Evolutionary conservation across 306 rosid genomes (phyloP).

Genomic region (Mimosa bimucronata): DNA sequence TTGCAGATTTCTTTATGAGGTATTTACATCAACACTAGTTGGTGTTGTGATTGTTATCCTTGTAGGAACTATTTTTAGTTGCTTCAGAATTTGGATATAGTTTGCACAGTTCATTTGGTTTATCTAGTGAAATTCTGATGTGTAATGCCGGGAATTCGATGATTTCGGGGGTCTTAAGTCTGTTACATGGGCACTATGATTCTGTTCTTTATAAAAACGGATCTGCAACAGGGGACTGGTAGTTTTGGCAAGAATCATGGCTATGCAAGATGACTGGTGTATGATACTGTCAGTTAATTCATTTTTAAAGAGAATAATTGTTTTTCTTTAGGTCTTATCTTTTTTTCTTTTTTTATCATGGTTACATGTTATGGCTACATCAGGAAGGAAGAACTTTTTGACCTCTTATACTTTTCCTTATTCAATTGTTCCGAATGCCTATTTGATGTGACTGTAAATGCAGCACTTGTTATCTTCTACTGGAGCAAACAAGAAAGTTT

Average conservation of each 20-base stretch:
- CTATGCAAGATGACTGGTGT: not conserved
- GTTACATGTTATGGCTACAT: too few species aligned
- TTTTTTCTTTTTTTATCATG: not conserved
- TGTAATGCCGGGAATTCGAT: not conserved
- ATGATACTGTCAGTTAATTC: conserved; percentile 1
- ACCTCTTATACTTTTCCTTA: not conserved
- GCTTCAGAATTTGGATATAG: not conserved
- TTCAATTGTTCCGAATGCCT: not conserved
- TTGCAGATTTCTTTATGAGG: not conserved
- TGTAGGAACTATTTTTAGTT: not conserved
- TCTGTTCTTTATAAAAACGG: not conserved
- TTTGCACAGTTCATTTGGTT: conserved; percentile 1
- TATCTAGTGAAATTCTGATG: not conserved
- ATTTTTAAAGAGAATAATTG: not conserved
- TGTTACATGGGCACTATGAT: not conserved
- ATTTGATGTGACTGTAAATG: conserved; percentile 24
- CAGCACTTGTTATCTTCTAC: conserved; percentile 12
- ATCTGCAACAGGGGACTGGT: not conserved
- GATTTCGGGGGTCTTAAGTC: not conserved
- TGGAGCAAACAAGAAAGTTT: conserved; percentile 19
- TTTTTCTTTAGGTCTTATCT: not conserved
- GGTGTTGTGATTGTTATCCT: not conserved
- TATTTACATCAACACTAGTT: not conserved
- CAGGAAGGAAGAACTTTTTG: conserved; percentile 26
- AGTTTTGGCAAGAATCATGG: not conserved